Base-by-base conservation (phyloP, 768 basidiomycete genomes). In the Phanerochaete carnosa region DNA sequence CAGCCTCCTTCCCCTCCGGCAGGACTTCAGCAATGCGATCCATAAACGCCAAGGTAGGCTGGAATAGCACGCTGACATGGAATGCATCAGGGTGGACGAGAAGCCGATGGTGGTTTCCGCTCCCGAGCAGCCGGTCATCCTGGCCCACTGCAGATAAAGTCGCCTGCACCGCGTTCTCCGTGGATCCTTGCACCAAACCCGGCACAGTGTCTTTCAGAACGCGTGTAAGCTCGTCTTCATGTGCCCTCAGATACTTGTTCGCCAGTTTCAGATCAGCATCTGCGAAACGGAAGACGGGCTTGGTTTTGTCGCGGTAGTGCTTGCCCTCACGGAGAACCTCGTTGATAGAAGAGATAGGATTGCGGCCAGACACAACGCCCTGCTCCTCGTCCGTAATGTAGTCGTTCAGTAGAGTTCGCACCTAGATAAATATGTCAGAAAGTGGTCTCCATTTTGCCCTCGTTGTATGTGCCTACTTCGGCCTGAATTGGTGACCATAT, bases 351-450 rank as follows among this genome's bases (percentile, higher is more conserved):
- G 88, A 86, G 62, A 98, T 89, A 7, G 93, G 92, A 71, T 95
- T 94, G 47, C 94, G 82, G 6, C 91, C 88, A 23, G 91, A 81
- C 9, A 86, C 80, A 5, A 86, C 80, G 9, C 90, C 89, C 74
- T 87, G 87, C 63, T 93, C 89, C 65, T 96, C 95, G 73, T 95
- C 92, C n/a, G 88, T 89, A 1, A 99, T 79, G 75, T 98, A 98
- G 73, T 95, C 93, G 58, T 86, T 83, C 43, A 98, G 83, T 3
- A 98, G 73, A 5, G 83, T 87, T 60, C 90, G 87, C 45, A 98
- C 84, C 95, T 98, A 60, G 15, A 30, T 8, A 57, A n/a, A 33
- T 11, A 0, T n/a, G 29, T 62, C 2, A 32, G n/a, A 43, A 57
- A 35, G 29, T 55, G 16, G 62, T 54, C n/a, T 45, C 28, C 6